Base-by-base conservation (phyloP, 164 flowering plant genomes). In the Vitis amurensis region DNA sequence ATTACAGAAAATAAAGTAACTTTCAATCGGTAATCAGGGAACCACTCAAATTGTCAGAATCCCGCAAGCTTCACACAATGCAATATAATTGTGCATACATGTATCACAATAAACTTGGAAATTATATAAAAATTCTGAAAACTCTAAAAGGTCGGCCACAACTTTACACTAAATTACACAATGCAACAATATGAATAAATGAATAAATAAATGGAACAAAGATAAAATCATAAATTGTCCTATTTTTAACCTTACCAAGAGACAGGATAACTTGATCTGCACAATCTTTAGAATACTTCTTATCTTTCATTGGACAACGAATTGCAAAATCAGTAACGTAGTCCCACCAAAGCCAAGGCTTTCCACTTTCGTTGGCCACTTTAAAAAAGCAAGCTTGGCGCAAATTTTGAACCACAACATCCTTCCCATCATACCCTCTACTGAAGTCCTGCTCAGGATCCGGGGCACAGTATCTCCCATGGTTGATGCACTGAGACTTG, bases 301-400 rank as follows among this genome's bases (percentile, higher is more conserved):
- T 82, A 61, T 87, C 89, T 75, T 92, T 92, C 98, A 94, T 94
- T 29, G 99, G 98, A 64, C 99, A 94, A 48, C 99, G 91, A 77
- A 91, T 87, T 9, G 91, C 61, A 83, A 94, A 94, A 69, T 94
- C 99, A 50, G 98, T 85, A 2, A 91, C 98, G 81, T 94, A 94
- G 69, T 94, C 98, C 98, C 98, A 94, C 98, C 98, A 94, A 68
- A 86, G 79, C 98, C 98, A 92, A 8, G 99, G 92, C 71, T 84
- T 92, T 31, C 90, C 87, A 71, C 77, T 86, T 75, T 94, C 94
- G 77, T 87, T 92, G 31, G 97, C 91, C 68, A 91, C 91, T 77
- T 85, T 94, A 71, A 64, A 89, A 67, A 92, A 79, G 79, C 99
- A 92, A 31, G 80, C 88, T 81, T 94, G 95, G n/a, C 92, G 87